These are phyloP conservation scores for Pseudogymnoascus sp. DNA, from an alignment of 2,329 filamentous ascomycete genomes.

Conservation along the genomic window DNA sequence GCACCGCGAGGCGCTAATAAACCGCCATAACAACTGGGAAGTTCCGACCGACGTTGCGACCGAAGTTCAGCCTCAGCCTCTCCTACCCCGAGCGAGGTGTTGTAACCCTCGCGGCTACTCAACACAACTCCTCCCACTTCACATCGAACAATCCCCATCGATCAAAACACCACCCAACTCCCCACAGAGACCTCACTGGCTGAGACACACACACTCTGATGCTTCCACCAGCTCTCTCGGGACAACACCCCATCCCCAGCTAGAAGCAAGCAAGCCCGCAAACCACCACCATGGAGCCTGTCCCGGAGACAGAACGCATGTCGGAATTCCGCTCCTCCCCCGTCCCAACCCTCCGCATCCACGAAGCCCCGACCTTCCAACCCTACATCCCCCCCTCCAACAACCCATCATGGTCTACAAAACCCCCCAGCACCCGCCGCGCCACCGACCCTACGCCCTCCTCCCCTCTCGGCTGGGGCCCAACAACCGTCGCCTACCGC, in stretches of 20 bases:
- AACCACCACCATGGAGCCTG: slow-evolving; percentile 49
- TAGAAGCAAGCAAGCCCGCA: not conserved
- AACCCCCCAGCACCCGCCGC: slow-evolving; percentile 46
- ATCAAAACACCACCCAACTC: not conserved
- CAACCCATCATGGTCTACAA: slow-evolving; percentile 23
- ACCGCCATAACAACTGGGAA: not conserved
- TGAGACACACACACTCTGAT: not conserved
- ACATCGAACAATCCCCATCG: not conserved
- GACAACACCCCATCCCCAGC: not conserved
- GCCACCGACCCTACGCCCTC: slow-evolving; percentile 48
- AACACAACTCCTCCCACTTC: not conserved
- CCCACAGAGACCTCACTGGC: not conserved
- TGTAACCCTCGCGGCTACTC: not conserved
- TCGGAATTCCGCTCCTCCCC: slow-evolving; percentile 55
- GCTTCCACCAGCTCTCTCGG: not conserved
- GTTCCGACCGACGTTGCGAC: not conserved
- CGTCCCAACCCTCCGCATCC: slow-evolving; percentile 43
- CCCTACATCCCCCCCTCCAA: not conserved
- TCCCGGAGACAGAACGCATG: slow-evolving; percentile 60
- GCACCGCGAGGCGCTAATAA: not conserved
- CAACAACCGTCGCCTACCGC: slow-evolving; percentile 45
- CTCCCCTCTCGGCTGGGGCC: slow-evolving; percentile 41
- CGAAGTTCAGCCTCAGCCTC: not conserved
- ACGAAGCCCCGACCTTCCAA: slow-evolving; percentile 18
- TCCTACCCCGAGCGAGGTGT: not conserved